phyloP scores from a whole-genome alignment of 2,329 filamentous ascomycete species.

The Fusarium scirpi region DNA sequence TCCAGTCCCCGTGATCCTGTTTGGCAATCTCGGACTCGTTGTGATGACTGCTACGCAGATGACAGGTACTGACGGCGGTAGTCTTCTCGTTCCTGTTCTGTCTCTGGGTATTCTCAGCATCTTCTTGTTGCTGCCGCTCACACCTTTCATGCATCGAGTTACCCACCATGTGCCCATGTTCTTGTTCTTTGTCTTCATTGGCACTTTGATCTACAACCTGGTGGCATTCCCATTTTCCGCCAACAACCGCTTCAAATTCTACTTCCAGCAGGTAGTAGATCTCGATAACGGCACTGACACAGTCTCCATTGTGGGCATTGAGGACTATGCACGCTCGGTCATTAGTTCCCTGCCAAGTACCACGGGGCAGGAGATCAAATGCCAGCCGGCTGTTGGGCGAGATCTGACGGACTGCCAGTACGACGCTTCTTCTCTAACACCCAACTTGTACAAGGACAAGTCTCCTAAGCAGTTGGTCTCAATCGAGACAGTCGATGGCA shows the following conservation, averaged over 20 bases:
- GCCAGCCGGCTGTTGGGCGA: conserved; percentile 58
- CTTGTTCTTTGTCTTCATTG: conserved; percentile 77
- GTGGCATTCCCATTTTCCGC: conserved; percentile 88
- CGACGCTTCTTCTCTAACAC: conserved; percentile 69
- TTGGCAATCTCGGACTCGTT: conserved; percentile 81
- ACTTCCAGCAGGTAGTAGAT: conserved; percentile 85
- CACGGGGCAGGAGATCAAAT: conserved; percentile 69
- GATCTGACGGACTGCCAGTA: conserved; percentile 76
- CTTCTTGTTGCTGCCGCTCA: conserved; percentile 78
- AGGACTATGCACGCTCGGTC: conserved; percentile 74
- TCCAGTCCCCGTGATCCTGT: conserved; percentile 80
- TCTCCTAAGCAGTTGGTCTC: conserved; percentile 69
- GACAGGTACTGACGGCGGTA: conserved; percentile 85
- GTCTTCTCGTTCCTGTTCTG: conserved; percentile 77
- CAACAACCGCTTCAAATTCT: conserved; percentile 84
- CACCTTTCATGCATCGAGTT: conserved; percentile 88
- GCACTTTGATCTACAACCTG: conserved; percentile 87
- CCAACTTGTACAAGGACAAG: conserved; percentile 68
- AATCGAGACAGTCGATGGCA: conserved; percentile 58
- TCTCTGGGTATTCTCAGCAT: conserved; percentile 75
- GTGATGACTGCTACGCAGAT: conserved; percentile 79
- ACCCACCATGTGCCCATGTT: conserved; percentile 85
- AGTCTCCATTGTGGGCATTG: conserved; percentile 76
- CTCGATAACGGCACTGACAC: conserved; percentile 77
- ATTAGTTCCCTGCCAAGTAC: conserved; percentile 78